A percentile compares a stretch with the other conserved stretches of the same genome.
These are phyloP conservation scores for Sindora glabra DNA, from an alignment of 306 rosid species.

Conservation along the genomic window DNA sequence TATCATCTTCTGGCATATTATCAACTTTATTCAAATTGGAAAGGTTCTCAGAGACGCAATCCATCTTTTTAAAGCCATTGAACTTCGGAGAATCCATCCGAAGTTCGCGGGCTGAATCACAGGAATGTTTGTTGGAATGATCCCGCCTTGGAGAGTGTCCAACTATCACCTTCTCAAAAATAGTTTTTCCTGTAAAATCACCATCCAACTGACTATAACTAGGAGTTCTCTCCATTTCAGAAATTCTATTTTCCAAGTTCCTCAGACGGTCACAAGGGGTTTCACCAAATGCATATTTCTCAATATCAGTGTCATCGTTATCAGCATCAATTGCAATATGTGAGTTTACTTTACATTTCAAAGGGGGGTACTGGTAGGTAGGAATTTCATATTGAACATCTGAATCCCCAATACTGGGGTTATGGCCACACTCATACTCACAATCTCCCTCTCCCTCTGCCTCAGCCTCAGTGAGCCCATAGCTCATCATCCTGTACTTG, in stretches of 20 bases:
- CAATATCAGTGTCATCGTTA: conserved; percentile 57
- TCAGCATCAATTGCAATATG: conserved; percentile 41
- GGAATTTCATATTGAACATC: conserved; percentile 56
- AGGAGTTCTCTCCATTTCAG: conserved; percentile 72
- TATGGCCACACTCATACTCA: no score
- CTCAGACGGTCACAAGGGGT: conserved; percentile 63
- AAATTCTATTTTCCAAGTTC: conserved; percentile 73
- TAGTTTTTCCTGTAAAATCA: conserved; percentile 50
- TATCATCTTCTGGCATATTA: conserved; percentile 62
- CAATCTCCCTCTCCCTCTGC: no score
- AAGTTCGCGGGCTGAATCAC: conserved; percentile 49
- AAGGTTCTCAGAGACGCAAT: conserved; percentile 53
- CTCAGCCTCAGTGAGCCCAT: conserved; percentile 68
- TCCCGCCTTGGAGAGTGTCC: conserved; percentile 66
- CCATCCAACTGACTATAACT: conserved; percentile 55
- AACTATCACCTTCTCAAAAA: conserved; percentile 70
- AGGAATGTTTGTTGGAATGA: conserved; percentile 49
- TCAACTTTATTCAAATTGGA: conserved; percentile 49
- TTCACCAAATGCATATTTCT: conserved; percentile 88
- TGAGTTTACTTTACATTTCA: conserved; percentile 56
- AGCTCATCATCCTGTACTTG: conserved; percentile 91
- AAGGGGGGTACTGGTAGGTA: conserved; percentile 67
- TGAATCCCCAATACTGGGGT: conserved; percentile 25
- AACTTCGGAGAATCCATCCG: conserved; percentile 46
- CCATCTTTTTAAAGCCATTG: conserved; percentile 41